Evolutionary conservation across 345 rosid species (phyloP).

Genomic region (Populus simonii): DNA sequence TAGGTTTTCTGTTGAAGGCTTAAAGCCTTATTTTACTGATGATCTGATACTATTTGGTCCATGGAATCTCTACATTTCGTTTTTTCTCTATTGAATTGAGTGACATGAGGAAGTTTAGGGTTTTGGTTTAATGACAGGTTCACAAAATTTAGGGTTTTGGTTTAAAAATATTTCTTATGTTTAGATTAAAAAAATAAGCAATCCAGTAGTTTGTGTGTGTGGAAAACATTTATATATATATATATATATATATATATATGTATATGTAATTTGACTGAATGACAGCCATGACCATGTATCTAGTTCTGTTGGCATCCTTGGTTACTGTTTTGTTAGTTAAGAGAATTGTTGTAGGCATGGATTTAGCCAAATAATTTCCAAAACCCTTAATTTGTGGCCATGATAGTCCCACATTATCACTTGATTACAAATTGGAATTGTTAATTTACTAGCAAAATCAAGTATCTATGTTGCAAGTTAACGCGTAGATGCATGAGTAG

Average conservation of each 20-base stretch:
- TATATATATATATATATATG: not conserved
- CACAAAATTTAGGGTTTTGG: too few species aligned
- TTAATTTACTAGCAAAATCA: not conserved
- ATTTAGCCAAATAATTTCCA: not conserved
- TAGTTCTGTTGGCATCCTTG: slow-evolving; percentile 3
- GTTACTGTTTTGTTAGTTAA: not conserved
- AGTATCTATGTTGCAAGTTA: not conserved
- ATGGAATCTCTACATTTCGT: too few species aligned
- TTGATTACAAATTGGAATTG: not conserved
- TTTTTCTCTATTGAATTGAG: too few species aligned
- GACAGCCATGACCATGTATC: slow-evolving; percentile 19
- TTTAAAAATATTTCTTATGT: too few species aligned
- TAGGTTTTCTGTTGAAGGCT: too few species aligned
- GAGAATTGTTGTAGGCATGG: not conserved
- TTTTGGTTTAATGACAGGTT: too few species aligned
- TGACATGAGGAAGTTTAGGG: too few species aligned
- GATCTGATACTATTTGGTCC: too few species aligned
- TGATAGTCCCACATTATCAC: slow-evolving; percentile 17
- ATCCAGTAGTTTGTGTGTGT: too few species aligned
- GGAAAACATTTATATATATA: too few species aligned
- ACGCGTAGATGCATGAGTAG: not conserved
- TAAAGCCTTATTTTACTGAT: too few species aligned
- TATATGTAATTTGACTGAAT: slow-evolving; percentile 6
- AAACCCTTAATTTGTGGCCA: slow-evolving; percentile 4
- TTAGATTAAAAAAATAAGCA: too few species aligned